These are phyloP conservation scores for Vaccinium corymbosum DNA, from an alignment of 148 eudicot genomes.

Conservation along the genomic window DNA sequence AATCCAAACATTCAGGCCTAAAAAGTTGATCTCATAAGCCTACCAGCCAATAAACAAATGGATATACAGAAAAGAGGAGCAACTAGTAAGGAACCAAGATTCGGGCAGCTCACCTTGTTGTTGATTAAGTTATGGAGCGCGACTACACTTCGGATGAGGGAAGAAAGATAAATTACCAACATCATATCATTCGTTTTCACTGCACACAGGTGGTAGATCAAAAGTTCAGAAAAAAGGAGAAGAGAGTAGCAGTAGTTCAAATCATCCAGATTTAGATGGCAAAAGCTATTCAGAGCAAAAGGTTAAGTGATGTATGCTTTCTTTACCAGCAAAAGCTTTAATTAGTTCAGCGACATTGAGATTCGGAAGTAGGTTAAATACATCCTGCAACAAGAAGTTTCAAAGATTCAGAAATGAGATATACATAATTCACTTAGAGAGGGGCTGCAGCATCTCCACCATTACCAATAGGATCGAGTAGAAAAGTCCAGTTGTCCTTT, in stretches of 20 bases:
- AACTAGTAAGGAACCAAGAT: neutral
- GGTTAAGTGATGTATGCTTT: neutral
- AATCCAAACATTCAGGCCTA: neutral
- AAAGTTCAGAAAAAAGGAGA: constrained; percentile 12
- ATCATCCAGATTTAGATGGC: neutral
- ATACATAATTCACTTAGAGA: neutral
- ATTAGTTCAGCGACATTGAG: constrained; percentile 75
- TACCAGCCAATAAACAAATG: neutral
- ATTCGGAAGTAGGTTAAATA: constrained; percentile 90
- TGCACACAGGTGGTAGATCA: constrained; percentile 27
- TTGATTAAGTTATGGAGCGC: constrained; percentile 94
- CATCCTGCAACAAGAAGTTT: constrained; percentile 56
- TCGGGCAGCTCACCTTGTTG: constrained; percentile 60
- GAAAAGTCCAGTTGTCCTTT: neutral
- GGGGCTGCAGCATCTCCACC: constrained; percentile 1
- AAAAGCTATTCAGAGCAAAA: neutral
- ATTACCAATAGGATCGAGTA: neutral
- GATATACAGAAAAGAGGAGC: neutral
- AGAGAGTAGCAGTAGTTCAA: neutral
- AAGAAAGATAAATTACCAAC: constrained; percentile 87
- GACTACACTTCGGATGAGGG: constrained; percentile 80
- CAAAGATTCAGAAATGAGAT: neutral
- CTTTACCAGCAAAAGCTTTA: constrained; percentile 80
- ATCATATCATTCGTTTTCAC: constrained; percentile 95
- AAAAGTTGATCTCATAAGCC: neutral